Base-by-base conservation (phyloP, 768 basidiomycete genomes). In the Lactifluus echinatus region DNA sequence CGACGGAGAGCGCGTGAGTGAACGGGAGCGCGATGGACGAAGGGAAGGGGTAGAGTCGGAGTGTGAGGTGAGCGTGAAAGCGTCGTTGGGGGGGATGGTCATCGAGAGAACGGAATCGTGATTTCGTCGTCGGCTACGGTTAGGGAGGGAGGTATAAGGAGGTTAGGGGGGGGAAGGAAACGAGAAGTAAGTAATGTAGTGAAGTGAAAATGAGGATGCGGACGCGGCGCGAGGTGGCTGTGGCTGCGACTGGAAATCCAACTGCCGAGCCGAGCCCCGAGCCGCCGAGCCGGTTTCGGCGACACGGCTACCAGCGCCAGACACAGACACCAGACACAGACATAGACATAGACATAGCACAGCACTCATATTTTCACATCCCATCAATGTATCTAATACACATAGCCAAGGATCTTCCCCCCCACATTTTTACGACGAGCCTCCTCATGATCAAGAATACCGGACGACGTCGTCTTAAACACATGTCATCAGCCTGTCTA, bases 381-480 rank as follows among this genome's bases (percentile, higher is more conserved):
- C n/a, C n/a, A n/a, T n/a, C n/a, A n/a, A 40, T 8, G 29, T 57
- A 56, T 66, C 76, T 89, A 93, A 75, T 94, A 93, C 60, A 91
- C 87, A 71, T 92, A 95, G 61, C 92, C 91, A 50, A 94, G 76
- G 60, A 96, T 80, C 77, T 96, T 96, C 59, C 94, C 94, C 74
- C 93, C 94, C 58, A 96, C 85, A 75, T 95, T 93, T 79, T 97
- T 98, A 69, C 93, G 86, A 76, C 95, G 85, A 45, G 95, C 95
- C 79, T 98, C 95, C 73, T 96, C 93, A 72, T 99, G 96, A 76
- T 97, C 96, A 70, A 98, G 81, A 73, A 98, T 99, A 63, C 96
- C 96, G 17, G 93, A 92, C 19, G 93, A 95, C 49, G 95, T 98
- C 64, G 95, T 99, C 90, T 93, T 57, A 21, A 2, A 52, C 19